These are phyloP conservation scores for Cryphonectria nitschkei DNA, from an alignment of 2,329 filamentous ascomycete genomes.

Conservation along the genomic window DNA sequence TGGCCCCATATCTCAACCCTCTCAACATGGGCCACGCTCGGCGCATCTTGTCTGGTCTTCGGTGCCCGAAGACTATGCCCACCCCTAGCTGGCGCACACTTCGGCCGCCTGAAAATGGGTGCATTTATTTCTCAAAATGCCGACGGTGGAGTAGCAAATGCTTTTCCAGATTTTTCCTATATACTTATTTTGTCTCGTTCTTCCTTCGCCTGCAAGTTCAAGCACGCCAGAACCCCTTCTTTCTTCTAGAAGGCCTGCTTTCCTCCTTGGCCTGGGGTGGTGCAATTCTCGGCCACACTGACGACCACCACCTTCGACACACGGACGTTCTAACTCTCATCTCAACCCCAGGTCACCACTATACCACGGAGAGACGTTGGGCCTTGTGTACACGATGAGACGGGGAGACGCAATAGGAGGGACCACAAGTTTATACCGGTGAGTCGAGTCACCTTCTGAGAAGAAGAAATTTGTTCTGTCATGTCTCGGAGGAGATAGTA, in stretches of 20 bases:
- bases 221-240: neutral
- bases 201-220: neutral
- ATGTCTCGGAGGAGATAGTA: neutral
- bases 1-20: slow-evolving; percentile 10
- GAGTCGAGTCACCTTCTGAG: neutral
- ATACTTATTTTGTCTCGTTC: neutral
- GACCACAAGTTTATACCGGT: neutral
- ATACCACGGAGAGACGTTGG: neutral
- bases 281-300: slow-evolving; percentile 9
- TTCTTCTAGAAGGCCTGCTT: slow-evolving; percentile 7
- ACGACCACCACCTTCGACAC: neutral
- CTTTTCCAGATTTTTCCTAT: neutral
- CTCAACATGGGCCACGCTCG: neutral
- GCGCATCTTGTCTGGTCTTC: slow-evolving; percentile 6
- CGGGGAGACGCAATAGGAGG: no score
- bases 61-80: slow-evolving; percentile 16
- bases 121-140: slow-evolving; percentile 4
- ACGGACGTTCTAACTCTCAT: neutral
- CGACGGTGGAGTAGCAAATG: neutral
- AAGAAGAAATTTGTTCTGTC: neutral
- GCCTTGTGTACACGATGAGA: neutral
- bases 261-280: neutral
- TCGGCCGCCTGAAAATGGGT: neutral
- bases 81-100: neutral
- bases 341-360: no score